Evolutionary conservation across 352 stramenopile genomes (phyloP).

Genomic region (Thraustochytrium sp.): DNA sequence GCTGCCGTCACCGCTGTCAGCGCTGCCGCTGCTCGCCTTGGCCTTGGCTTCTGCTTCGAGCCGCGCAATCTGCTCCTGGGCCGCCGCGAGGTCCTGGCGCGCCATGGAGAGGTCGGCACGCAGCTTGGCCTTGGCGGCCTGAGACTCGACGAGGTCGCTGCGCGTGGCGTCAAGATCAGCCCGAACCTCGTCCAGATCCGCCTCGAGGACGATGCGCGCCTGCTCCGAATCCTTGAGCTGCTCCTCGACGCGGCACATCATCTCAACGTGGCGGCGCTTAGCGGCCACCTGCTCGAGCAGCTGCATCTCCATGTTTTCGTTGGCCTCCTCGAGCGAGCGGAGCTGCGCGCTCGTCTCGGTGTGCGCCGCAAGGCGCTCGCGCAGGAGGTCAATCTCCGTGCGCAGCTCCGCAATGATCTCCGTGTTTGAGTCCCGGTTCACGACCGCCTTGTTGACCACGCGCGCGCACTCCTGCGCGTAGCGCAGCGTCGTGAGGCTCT

Average conservation of each 20-base stretch:
- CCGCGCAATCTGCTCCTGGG: no score
- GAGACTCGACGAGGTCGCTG: neutral
- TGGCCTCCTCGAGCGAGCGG: neutral
- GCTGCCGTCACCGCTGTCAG: no score
- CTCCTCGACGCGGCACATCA: neutral
- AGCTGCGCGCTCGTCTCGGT: neutral
- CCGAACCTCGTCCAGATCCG: neutral
- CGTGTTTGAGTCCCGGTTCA: constrained; percentile 87
- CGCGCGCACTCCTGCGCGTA: constrained; percentile 81
- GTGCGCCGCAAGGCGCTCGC: neutral
- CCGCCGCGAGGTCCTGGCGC: no score
- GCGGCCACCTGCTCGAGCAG: neutral
- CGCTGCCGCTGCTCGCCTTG: no score
- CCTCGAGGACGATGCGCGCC: neutral
- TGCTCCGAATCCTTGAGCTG: neutral
- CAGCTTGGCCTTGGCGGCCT: neutral
- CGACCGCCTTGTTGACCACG: constrained; percentile 83
- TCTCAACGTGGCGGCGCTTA: neutral
- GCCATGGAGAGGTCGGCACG: no score
- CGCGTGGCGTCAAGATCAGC: neutral
- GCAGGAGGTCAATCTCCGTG: constrained; percentile 72
- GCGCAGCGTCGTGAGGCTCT: constrained; percentile 77
- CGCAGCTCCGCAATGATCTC: constrained; percentile 79
- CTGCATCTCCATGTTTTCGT: neutral
- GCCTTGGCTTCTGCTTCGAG: no score